These are phyloP conservation scores for Xylariaceae sp. DNA, from an alignment of 2,329 filamentous ascomycete species.

Conservation along the genomic window DNA sequence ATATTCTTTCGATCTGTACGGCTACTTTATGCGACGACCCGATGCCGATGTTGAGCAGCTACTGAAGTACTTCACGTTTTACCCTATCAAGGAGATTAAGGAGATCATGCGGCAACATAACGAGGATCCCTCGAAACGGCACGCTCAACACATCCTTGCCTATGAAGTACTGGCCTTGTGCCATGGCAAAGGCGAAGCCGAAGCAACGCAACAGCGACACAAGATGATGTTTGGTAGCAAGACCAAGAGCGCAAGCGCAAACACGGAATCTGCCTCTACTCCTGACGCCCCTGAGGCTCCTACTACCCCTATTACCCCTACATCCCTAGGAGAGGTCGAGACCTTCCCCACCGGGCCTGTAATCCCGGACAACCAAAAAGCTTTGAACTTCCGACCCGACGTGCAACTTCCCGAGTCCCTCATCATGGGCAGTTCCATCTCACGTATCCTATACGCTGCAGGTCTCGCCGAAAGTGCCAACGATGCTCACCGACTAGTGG, in stretches of 20 bases:
- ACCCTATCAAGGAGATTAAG: slow-evolving; percentile 65
- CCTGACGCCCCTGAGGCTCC: too few species aligned
- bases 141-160: slow-evolving; percentile 79
- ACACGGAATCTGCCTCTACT: too few species aligned
- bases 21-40: slow-evolving; percentile 79
- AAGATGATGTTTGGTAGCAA: slow-evolving; percentile 41
- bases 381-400: slow-evolving; percentile 43
- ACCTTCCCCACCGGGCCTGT: slow-evolving; percentile 20
- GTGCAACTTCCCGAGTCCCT: slow-evolving; percentile 56
- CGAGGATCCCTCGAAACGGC: slow-evolving; percentile 61
- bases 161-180: slow-evolving; percentile 75
- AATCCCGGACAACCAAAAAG: slow-evolving; percentile 39
- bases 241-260: too few species aligned
- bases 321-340: slow-evolving; percentile 13
- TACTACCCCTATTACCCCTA: not conserved
- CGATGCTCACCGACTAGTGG: slow-evolving; percentile 55
- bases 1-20: slow-evolving; percentile 76
- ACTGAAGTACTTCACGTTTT: slow-evolving; percentile 85
- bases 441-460: slow-evolving; percentile 53
- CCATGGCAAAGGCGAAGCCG: slow-evolving; percentile 63
- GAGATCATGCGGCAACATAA: slow-evolving; percentile 63
- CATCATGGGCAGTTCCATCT: slow-evolving; percentile 49
- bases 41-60: slow-evolving; percentile 78
- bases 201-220: slow-evolving; percentile 55
- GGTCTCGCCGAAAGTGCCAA: slow-evolving; percentile 52